Evolutionary conservation across 192 early-diverging fungal genomes (phyloP).

Genomic region (Coemansia pectinata): DNA sequence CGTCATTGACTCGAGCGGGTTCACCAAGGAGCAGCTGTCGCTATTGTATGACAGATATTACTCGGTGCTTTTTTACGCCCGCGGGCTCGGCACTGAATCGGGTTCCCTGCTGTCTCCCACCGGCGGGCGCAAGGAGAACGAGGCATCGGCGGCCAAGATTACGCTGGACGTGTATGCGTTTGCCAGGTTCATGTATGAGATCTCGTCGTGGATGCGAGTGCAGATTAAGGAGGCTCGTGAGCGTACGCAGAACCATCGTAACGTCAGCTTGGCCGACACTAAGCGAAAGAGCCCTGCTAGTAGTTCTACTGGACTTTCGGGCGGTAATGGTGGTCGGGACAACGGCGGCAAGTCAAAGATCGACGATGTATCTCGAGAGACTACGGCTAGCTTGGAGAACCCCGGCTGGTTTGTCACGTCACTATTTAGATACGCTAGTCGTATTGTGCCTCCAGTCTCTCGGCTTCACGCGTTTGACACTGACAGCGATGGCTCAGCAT

Average conservation of each 20-base stretch:
- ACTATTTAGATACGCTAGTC: conserved; percentile 44
- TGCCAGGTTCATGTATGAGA: conserved; percentile 71
- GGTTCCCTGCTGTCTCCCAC: neutral
- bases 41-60: conserved; percentile 90
- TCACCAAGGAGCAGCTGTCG: conserved; percentile 83
- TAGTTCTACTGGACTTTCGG: neutral
- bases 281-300: neutral
- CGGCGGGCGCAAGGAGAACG: conserved; percentile 19
- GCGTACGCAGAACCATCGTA: conserved; percentile 44
- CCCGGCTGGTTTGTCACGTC: conserved; percentile 54
- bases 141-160: conserved; percentile 37
- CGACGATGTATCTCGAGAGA: conserved; percentile 39
- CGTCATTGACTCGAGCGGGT: conserved; percentile 70
- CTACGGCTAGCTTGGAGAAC: conserved; percentile 37
- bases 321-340: neutral
- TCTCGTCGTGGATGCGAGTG: conserved; percentile 67
- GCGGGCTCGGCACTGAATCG: neutral
- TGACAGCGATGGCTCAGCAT: conserved; percentile 9
- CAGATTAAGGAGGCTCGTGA: conserved; percentile 50
- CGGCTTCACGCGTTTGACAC: conserved; percentile 17
- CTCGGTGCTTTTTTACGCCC: conserved; percentile 70
- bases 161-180: conserved; percentile 71
- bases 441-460: conserved; percentile 33
- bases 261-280: conserved; percentile 23
- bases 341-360: conserved; percentile 9